Base-by-base conservation (phyloP, 768 basidiomycete species). In the Sutorius australiensis region DNA sequence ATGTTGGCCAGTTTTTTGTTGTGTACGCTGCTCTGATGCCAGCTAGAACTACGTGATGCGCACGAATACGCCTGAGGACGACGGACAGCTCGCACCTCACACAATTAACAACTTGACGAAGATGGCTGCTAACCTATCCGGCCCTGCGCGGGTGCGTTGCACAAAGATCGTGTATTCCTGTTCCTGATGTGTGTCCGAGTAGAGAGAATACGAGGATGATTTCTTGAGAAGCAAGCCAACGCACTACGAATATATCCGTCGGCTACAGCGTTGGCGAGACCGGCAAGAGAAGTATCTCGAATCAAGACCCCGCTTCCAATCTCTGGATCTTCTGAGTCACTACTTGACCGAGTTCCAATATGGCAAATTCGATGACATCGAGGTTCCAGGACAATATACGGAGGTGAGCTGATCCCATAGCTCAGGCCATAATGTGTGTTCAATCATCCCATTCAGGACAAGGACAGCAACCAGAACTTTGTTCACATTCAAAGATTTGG, bases 301-400 rank as follows among this genome's bases (percentile, higher is more conserved):
- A 64, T 76, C 84, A 24, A 79, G 92, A 38, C 92, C 93, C 41
- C 84, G 87, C 34, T 70, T 86, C 40, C 93, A 95, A 61, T 83
- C 92, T 5, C 74, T 99, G 51, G 94, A 97, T 57, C 75, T 84
- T 44, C 75, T 91, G 39, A 93, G 92, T 58, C 93, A 95, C 70
- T 97, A 94, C 72, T 76, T 99, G 61, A 89, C 92, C 7, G 97
- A 98, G 70, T 99, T 98, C 77, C 95, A 98, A 61, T 94, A 98
- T 69, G 86, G 84, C 64, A 97, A 94, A 68, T 93, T 95, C 46
- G 97, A 98, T 58, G 95, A 99, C 58, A 91, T 99, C 36, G 95
- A 99, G 65, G 83, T 99, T 46, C 95, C 95, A n/a, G 97, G 97
- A 7, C 97, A 99, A 69, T 99, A 99, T 67, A 89, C 93, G 0